Percentiles rank a stretch among this genome's conserved stretches.
Conservation (phyloP, 371 early-diverging fungal genomes). For the Mortierella sp. region DNA sequence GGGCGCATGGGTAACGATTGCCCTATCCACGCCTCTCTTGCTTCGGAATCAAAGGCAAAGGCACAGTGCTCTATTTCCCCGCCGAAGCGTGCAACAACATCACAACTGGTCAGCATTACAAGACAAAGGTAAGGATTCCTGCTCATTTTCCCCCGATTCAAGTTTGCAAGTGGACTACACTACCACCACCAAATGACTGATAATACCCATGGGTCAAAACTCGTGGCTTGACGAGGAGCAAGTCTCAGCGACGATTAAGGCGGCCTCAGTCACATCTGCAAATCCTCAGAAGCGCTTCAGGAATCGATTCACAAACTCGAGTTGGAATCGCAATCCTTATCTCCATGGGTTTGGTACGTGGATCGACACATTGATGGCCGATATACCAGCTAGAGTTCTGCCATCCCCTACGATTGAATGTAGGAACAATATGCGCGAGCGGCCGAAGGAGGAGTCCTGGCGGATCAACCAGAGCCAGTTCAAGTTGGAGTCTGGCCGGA, state of each 20-base stretch:
- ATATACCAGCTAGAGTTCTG: constrained; percentile 72
- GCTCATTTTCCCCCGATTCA: too few species aligned
- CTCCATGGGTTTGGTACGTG: constrained; percentile 54
- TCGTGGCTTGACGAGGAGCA: constrained; percentile 69
- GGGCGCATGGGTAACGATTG: constrained; percentile 64
- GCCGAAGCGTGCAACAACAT: constrained; percentile 82
- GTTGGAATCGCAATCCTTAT: constrained; percentile 44
- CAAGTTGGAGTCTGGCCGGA: constrained; percentile 61
- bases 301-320: constrained; percentile 20
- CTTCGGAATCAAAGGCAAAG: constrained; percentile 59
- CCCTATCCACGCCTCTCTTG: constrained; percentile 80
- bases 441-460: constrained; percentile 78
- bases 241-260: constrained; percentile 80
- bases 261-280: constrained; percentile 65
- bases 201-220: too few species aligned
- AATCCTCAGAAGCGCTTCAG: constrained; percentile 55
- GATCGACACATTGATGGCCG: constrained; percentile 58
- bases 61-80: constrained; percentile 64
- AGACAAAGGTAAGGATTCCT: constrained; percentile 57
- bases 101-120: constrained; percentile 71
- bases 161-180: too few species aligned
- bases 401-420: constrained; percentile 72
- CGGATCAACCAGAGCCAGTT: constrained; percentile 66
- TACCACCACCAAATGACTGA: too few species aligned
- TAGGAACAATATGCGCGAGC: constrained; percentile 58